Evolutionary conservation across 176 grass and related monocot genomes (phyloP).

Genomic region (Olyra latifolia): DNA sequence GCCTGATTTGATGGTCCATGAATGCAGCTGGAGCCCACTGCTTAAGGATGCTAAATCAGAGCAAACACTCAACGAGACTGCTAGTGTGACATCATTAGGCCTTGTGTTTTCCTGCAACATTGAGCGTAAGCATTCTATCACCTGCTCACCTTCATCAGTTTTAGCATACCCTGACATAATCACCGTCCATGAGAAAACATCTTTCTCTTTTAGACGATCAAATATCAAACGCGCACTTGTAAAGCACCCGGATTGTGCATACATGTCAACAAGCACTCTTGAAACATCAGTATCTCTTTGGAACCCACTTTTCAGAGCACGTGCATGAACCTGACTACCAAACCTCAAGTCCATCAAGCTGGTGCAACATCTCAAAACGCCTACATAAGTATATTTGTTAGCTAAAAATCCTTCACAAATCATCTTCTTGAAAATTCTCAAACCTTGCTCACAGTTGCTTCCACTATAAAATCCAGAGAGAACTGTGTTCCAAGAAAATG

Average conservation of each 20-base stretch:
- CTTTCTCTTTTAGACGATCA: constrained; percentile 38
- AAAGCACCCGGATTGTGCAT: constrained; percentile 36
- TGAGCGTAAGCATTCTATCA: constrained; percentile 34
- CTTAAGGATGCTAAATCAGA: constrained; percentile 44
- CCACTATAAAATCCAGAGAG: constrained; percentile 47
- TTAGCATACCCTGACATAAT: constrained; percentile 44
- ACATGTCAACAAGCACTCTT: constrained; percentile 52
- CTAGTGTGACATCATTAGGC: constrained; percentile 35
- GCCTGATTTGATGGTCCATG: constrained; percentile 41
- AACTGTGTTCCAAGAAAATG: constrained; percentile 52
- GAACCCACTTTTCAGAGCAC: constrained; percentile 41
- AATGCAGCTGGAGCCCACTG: constrained; percentile 43
- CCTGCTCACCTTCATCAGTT: constrained; percentile 41
- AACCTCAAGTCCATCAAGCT: constrained; percentile 34
- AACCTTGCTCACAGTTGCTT: constrained; percentile 36
- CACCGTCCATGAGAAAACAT: constrained; percentile 43
- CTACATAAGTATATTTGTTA: constrained; percentile 42
- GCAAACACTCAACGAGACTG: constrained; percentile 35
- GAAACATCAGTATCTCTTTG: constrained; percentile 44
- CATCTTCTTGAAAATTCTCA: constrained; percentile 45
- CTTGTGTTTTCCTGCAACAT: constrained; percentile 39
- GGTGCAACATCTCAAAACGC: constrained; percentile 43
- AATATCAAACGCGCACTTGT: constrained; percentile 35
- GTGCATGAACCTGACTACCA: constrained; percentile 42
- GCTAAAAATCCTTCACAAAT: constrained; percentile 20